Evolutionary conservation across 2,329 filamentous ascomycete genomes (phyloP), one percentile per base, ranked within the genome.

Genomic region (Beauveria brongniartii): DNA sequence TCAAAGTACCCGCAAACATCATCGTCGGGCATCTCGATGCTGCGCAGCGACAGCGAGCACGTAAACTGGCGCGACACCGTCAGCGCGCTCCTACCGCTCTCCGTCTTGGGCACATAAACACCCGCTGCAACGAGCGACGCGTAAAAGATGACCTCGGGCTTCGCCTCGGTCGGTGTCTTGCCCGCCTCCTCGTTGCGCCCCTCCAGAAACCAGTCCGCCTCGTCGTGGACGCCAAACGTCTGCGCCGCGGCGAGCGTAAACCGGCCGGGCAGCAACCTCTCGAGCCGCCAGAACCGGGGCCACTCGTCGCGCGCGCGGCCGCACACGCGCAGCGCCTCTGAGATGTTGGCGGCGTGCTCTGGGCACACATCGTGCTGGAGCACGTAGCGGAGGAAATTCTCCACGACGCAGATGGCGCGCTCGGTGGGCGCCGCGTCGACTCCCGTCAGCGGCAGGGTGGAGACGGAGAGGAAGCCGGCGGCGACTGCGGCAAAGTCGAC

Each of bases 331-430:
- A 88, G 77, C 0, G 92, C 91, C 0, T 80, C 76, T 18, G 82
- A 74, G 62, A 97, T 79, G 64, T 93, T 83, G 0, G 80, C 76
- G 0, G 74, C 78, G 69, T 92, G 89, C 71, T 97, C 94, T 0
- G 89, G 88, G 68, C 92, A 96, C 18, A 95, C 93, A 43, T 89
- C 83, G 69, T 97, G 92, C 63, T 89, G 83, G 10, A 92, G 78
- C 0, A 97, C 78, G 66, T 97, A 99, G 65, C 91, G 90, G 64
- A 96, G 83, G 70, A 97, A 97, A 69, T 94, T 96, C 63, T 85
- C 83, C 46, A 97, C 79, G 0, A 95, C 83, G 40, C 82, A 80
- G 22, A 87, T 84, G 3, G 85, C 85, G 3, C 61, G 58, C n/a
- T 81, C 74, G 63, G 92, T 80, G 14, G 80, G 73, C 0, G 75